phyloP scores from a whole-genome alignment of 768 basidiomycete genomes.

The Tephrocybe sp. region DNA sequence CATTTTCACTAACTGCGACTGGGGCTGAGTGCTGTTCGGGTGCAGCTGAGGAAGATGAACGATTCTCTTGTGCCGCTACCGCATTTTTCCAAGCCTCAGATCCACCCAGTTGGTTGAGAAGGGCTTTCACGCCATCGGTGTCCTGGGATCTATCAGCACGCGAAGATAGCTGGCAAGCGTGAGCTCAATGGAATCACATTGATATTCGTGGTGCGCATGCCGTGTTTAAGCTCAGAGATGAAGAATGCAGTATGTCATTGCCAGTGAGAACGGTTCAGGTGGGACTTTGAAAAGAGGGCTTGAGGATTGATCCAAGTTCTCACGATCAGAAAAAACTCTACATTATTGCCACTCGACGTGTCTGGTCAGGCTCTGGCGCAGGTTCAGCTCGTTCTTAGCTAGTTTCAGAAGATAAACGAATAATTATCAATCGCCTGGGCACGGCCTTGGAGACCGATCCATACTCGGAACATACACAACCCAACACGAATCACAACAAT shows the following conservation, averaged over 20 bases:
- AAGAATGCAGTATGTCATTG: slow-evolving; percentile 2
- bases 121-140: slow-evolving; percentile 60
- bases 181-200: slow-evolving; percentile 41
- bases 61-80: background rate
- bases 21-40: slow-evolving; percentile 5
- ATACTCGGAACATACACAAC: no score
- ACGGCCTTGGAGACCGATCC: no score
- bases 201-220: slow-evolving; percentile 54
- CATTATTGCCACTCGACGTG: no score
- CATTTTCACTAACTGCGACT: background rate
- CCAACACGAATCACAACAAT: no score
- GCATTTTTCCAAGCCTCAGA: slow-evolving; percentile 72
- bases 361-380: no score
- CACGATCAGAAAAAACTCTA: background rate
- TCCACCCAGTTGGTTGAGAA: slow-evolving; percentile 66
- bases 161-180: slow-evolving; percentile 1
- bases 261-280: background rate
- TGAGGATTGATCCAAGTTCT: background rate
- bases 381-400: no score
- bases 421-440: no score
- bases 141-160: slow-evolving; percentile 44
- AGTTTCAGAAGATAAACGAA: no score
- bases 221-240: background rate
- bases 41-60: slow-evolving; percentile 8
- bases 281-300: no score